Evolutionary conservation across 345 rosid species (phyloP).

Genomic region (Hypericum perforatum): DNA sequence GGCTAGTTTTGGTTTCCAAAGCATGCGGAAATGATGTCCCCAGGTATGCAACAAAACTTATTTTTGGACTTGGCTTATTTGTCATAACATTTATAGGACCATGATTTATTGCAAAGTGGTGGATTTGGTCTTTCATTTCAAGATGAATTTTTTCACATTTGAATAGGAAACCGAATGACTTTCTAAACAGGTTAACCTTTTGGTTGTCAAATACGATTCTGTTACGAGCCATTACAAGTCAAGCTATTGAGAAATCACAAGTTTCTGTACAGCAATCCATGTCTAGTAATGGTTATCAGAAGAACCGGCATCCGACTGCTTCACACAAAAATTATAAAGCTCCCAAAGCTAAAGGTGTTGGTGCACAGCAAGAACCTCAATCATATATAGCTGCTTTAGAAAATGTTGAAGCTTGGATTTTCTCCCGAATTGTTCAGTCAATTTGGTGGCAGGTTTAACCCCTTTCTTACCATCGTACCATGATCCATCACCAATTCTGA

Average conservation of each 20-base stretch:
- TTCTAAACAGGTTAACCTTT: conserved; percentile 66
- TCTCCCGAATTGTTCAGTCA: conserved; percentile 70
- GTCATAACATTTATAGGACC: too few species aligned
- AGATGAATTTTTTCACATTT: too few species aligned
- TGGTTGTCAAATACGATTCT: conserved; percentile 84
- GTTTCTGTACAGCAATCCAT: conserved; percentile 8
- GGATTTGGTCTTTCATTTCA: too few species aligned
- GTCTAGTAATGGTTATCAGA: conserved; percentile 5
- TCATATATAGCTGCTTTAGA: conserved; percentile 53
- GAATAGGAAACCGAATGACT: conserved; percentile 8
- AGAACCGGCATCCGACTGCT: conserved; percentile 6
- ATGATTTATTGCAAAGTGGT: too few species aligned
- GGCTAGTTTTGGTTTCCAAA: conserved; percentile 75
- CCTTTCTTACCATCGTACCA: background rate
- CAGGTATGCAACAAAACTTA: conserved; percentile 33
- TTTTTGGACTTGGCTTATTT: background rate
- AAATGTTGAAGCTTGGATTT: conserved; percentile 84
- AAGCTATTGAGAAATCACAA: conserved; percentile 28
- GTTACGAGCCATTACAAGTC: conserved; percentile 56
- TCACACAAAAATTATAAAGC: conserved; percentile 11
- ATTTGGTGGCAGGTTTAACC: conserved; percentile 93
- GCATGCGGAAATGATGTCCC: conserved; percentile 95
- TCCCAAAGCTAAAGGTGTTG: conserved; percentile 11
- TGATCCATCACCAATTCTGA: background rate
- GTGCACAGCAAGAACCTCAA: conserved; percentile 64